Evolutionary conservation across 495 filamentous ascomycete genomes (phyloP).

Genomic region (Filosporella fistucella): DNA sequence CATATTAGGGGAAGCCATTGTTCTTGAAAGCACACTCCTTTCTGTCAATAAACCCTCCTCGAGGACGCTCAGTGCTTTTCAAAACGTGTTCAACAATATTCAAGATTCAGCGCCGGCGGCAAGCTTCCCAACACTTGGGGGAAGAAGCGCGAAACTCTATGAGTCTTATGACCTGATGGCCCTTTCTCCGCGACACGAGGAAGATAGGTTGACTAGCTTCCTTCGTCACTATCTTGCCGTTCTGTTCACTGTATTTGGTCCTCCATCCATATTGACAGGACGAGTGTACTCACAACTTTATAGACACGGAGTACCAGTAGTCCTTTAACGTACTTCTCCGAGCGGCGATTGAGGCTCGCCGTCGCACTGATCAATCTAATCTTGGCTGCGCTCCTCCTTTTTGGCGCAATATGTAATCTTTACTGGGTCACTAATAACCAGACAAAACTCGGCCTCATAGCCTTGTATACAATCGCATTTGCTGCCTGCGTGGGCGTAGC

Average conservation of each 20-base stretch:
- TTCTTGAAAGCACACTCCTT: too few relatives aligned
- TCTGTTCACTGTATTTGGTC: too few relatives aligned
- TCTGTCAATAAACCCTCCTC: too few relatives aligned
- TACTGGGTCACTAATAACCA: slow-evolving; percentile 5
- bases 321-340: background rate
- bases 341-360: background rate
- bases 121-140: too few relatives aligned
- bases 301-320: background rate
- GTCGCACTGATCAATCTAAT: slow-evolving; percentile 10
- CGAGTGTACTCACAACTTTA: background rate
- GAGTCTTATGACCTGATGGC: background rate
- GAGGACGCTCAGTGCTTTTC: too few relatives aligned
- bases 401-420: slow-evolving; percentile 4
- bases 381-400: background rate
- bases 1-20: too few relatives aligned
- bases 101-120: too few relatives aligned
- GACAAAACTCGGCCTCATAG: background rate
- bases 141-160: too few relatives aligned
- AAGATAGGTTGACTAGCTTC: background rate
- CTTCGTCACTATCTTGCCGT: too few relatives aligned
- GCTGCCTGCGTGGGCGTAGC: slow-evolving; percentile 10
- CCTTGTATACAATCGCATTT: slow-evolving; percentile 9
- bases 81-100: too few relatives aligned
- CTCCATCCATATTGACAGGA: background rate
- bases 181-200: background rate